Evolutionary conservation across 805 yeast species (phyloP), one percentile per base, ranked within the genome.

Genomic region (Lipomyces kockii): DNA sequence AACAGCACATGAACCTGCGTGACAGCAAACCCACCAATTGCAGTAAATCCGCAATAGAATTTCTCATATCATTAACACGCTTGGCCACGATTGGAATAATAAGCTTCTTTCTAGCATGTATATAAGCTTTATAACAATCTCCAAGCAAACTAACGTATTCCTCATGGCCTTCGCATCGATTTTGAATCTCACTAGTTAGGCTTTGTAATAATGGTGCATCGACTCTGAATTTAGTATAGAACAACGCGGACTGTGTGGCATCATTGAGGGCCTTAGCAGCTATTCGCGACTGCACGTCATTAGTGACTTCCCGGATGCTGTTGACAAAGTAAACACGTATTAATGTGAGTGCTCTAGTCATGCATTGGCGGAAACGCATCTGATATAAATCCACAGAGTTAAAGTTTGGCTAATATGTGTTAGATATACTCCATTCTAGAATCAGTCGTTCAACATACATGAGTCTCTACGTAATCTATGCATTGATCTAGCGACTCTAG

Each of bases 291-390:
- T 62, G 66, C 32, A 72, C 76, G 37, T 68, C 69, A 35, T 60
- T 60, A 14, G 66, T 51, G 9, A 68, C 71, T 25, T 65, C 68
- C 35, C 81, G 81, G 64, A 86, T 71, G 39, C 74, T 69, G 64
- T 77, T 80, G 51, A 74, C 75, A 63, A 90, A 78, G 75, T 88
- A 91, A 73, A 88, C 90, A 70, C 89, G 84, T 17, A 92, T 85
- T 67, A 94, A 80, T 0, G 95, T 87, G 58, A 92, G 82, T 1
- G 96, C 88, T 66, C 97, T 83, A 0, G 93, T 87, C 83, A 92
- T 82, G 74, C 97, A 91, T 73, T 91, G 96, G 69, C 90, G 86
- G 79, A 91, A 91, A 66, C 93, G 84, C 70, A 87, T 85, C 59
- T 83, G 84, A 76, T 90, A 92, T 1, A 86, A 75, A 34, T 87